These are phyloP conservation scores for Termitomyces sp. DNA, from an alignment of 768 basidiomycete species.

Conservation along the genomic window DNA sequence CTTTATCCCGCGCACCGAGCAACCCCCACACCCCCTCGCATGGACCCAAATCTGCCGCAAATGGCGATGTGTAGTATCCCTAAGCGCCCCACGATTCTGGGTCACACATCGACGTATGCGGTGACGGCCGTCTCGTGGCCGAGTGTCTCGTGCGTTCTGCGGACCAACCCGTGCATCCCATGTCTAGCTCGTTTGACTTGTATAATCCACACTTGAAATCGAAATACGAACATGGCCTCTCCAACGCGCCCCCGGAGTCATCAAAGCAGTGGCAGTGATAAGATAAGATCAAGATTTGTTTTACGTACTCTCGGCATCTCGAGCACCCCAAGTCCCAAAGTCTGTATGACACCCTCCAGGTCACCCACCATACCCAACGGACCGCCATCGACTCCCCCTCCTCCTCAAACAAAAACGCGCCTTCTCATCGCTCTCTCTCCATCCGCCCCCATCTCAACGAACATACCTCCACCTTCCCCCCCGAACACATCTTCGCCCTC, in stretches of 20 bases:
- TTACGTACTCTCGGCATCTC: not conserved
- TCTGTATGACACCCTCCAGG: not conserved
- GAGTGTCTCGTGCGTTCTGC: conserved; percentile 33
- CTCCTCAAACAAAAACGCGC: conserved; percentile 23
- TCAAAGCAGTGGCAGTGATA: no score
- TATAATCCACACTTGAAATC: no score
- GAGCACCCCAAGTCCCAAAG: not conserved
- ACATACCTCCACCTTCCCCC: conserved; percentile 23
- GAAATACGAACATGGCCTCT: no score
- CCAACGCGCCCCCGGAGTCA: no score
- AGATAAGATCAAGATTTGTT: no score
- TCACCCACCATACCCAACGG: not conserved
- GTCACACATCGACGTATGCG: conserved; percentile 35
- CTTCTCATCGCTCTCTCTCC: conserved; percentile 23
- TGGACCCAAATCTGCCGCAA: conserved; percentile 39
- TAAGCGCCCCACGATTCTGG: conserved; percentile 35
- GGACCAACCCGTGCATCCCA: conserved; percentile 29
- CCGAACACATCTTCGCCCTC: conserved; percentile 34
- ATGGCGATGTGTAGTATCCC: conserved; percentile 33
- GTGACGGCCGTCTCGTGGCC: conserved; percentile 27
- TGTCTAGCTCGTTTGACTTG: no score
- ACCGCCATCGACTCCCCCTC: conserved; percentile 7
- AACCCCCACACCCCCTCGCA: conserved; percentile 28
- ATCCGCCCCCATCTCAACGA: conserved; percentile 25
- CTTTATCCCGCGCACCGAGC: no score